Evolutionary conservation across 805 yeast species (phyloP), one percentile per base, ranked within the genome.

Genomic region (Maudiozyma serrabonitensis): DNA sequence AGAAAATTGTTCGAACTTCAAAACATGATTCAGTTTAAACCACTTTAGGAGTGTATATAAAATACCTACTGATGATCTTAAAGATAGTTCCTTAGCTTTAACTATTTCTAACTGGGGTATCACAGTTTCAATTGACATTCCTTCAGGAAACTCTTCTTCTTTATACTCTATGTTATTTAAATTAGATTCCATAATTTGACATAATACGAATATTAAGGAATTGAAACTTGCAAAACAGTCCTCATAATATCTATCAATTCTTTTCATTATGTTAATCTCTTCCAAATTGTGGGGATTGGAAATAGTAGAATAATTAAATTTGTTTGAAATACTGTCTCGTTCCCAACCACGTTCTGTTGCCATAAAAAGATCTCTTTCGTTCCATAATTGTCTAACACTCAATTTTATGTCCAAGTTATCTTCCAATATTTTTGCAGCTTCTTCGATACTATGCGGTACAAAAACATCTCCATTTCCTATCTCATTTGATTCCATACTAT

Each of bases 11-110:
- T 88, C 95, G 62, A 75, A 82, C 63, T 91, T 90, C 54, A 90
- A 63, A 2, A 88, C 69, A 62, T 93, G 96, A 43, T 80, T 83
- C 9, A 75, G 63, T 60, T 85, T 86, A 62, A 87, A 83, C 96
- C 97, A 90, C 57, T 75, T 76, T 34, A 83, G 61, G 19, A 93
- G 60, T 19, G 78, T 56, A 11, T 69, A 56, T 1, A 87, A 49
- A 1, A 80, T 74, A 1, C 78, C 76, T 0, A 83, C 70, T 2
- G 82, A 69, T 4, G 82, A 76, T 55, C 81, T 84, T 46, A 83
- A 58, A 1, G 82, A 69, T 3, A 79, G 67, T 56, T 85, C 91
- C 54, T 82, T 83, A n/a, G 78, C 69, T 53, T 83, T 73, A 5
- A 72, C 52, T 2, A 80, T 69, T 55, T 83, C 89, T 19, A 80